Base-by-base conservation (phyloP, 2,329 filamentous ascomycete species). In the Lachnum nothofagi region DNA sequence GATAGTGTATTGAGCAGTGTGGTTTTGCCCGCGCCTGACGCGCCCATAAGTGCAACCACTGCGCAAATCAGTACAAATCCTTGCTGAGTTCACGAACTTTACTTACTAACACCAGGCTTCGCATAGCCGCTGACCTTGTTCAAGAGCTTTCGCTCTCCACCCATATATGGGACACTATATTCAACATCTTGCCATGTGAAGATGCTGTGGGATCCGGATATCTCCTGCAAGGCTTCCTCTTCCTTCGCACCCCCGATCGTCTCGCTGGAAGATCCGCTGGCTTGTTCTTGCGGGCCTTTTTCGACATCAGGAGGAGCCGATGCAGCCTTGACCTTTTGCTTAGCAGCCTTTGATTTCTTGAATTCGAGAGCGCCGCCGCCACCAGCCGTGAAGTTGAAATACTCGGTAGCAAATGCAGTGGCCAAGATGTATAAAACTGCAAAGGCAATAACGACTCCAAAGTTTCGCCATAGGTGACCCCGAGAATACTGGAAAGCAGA, bases 1-100 rank as follows among this genome's bases (percentile, higher is more conserved):
- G 86, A 82, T 0, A 80, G 64, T 0, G 85, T 88, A 65, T 93
- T 90, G 16, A 94, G 73, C 0, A 94, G 71, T 0, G 88, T 93
- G 0, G 87, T 91, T 69, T 94, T 94, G 10, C 88, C 89, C 7
- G 89, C 88, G 37, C 86, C 87, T 3, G 81, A 88, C 1, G 85
- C 86, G 46, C 89, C 89, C 74, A 93, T 88, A 1, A 94, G 71
- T 0, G 88, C 88, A 37, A 88, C 82, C 78, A 94, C 40, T 83
- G 19, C 3, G 9, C n/a, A 24, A 24, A 9, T 39, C 12, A 39
- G 37, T 12, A 12, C 23, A 19, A 10, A 4, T 9, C 20, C 10
- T 24, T 20, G n/a, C 23, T 22, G 4, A 23, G 19, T 25, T 20
- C 6, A 19, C 7, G 20, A 17, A 19, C 37, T 20, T 25, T 42